Base-by-base conservation (phyloP, 371 early-diverging fungal genomes). In the Capniomyces stellatus region DNA sequence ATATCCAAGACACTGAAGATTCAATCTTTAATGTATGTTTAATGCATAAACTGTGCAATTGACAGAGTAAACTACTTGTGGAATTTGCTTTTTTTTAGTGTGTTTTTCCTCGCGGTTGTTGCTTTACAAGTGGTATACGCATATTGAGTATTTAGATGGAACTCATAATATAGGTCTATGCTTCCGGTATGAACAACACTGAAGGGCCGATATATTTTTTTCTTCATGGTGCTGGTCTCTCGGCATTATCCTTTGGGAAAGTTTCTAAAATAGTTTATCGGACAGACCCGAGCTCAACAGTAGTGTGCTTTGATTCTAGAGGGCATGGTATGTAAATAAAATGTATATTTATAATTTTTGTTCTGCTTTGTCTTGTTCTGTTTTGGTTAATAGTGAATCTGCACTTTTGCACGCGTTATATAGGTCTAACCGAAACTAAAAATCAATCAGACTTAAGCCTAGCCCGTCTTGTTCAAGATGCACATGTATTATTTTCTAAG, bases 181-280 rank as follows among this genome's bases (percentile, higher is more conserved):
- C 64, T 41, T 67, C 61, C 52, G 58, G 59, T 0, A 29, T 56
- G 0, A 1, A 22, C 27, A 51, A 60, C 51, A 31, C 51, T 10
- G 18, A 24, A 1, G 72, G 73, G 19, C 87, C 89, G 0, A 53
- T 89, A 12, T 84, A 89, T 71, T 71, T 89, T 39, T 73, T 87
- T 62, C 89, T 87, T 66, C 94, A 93, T 62, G 94, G 94, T 21
- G 94, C 87, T 0, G 94, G 91, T 0, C 79, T 80, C 55, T 73
- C 82, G 0, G 87, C 74, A 0, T 64, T 89, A 29, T 77, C 87
- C 1, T 93, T 87, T 72, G 83, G 81, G 1, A 59, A 86, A 30
- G 62, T 74, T 1, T 76, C 83, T 3, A 67, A 68, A 23, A 54
- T 71, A 47, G 70, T 84, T 41, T 60, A 58, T 24, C 43, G 63